phyloP scores from a whole-genome alignment of 106 monocot genomes.

The Allium fistulosum region DNA sequence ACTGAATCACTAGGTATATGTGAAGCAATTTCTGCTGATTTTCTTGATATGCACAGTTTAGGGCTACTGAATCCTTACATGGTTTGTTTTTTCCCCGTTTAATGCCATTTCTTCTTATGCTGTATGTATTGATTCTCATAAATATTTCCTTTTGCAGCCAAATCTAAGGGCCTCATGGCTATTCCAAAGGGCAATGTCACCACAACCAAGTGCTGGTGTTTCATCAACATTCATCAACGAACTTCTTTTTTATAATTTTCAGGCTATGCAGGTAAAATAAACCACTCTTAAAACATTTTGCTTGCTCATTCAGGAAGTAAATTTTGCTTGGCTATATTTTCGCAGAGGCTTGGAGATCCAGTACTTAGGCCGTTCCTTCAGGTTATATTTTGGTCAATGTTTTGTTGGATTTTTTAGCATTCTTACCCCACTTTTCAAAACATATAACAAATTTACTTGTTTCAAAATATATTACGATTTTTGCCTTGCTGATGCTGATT shows the following conservation, averaged over 20 bases:
- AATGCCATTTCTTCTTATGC: neutral
- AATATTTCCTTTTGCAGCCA: constrained; percentile 46
- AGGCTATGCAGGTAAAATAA: constrained; percentile 65
- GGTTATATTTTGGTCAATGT: constrained; percentile 22
- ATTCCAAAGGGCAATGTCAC: constrained; percentile 97
- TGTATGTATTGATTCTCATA: neutral
- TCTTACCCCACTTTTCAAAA: too few relatives aligned
- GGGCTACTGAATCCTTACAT: constrained; percentile 81
- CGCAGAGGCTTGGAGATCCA: constrained; percentile 69
- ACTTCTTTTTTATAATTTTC: constrained; percentile 76
- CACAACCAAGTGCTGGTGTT: constrained; percentile 31
- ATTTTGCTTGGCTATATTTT: constrained; percentile 9
- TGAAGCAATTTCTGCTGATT: constrained; percentile 72
- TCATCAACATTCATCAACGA: constrained; percentile 82
- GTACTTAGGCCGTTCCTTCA: constrained; percentile 91
- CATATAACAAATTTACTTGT: too few relatives aligned
- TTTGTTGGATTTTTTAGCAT: too few relatives aligned
- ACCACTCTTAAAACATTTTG: neutral
- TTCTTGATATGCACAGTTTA: constrained; percentile 63
- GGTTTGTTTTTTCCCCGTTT: constrained; percentile 36
- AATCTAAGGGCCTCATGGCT: constrained; percentile 95
- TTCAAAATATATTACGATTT: too few relatives aligned
- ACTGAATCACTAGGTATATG: constrained; percentile 46
- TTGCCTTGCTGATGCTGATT: too few relatives aligned
- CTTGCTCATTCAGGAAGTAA: neutral